Evolutionary conservation across 257 asterid genomes (phyloP).

Genomic region (Salvia miltiorrhiza): DNA sequence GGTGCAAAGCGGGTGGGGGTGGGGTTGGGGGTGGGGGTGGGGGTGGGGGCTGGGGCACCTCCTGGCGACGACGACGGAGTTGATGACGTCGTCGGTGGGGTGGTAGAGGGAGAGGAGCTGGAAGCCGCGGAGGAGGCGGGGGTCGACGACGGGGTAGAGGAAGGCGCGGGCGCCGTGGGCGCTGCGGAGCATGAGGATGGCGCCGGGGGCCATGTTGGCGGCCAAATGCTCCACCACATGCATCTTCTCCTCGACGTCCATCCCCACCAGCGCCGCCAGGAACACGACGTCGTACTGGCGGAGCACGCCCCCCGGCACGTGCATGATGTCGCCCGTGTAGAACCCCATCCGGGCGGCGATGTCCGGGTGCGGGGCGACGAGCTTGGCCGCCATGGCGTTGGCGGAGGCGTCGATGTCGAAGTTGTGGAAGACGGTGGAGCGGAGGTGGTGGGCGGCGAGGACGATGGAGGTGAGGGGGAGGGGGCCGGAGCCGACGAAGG

Average conservation of each 20-base stretch:
- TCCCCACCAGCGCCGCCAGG: constrained; percentile 87
- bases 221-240: constrained; percentile 53
- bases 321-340: constrained; percentile 53
- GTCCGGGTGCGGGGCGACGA: constrained; percentile 48
- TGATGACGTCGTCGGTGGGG: constrained; percentile 86
- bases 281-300: constrained; percentile 69
- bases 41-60: constrained; percentile 22
- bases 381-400: constrained; percentile 52
- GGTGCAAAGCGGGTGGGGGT: constrained; percentile 36
- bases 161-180: constrained; percentile 91
- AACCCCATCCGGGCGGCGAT: constrained; percentile 58
- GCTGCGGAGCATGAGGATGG: constrained; percentile 72
- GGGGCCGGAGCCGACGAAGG: constrained; percentile 88
- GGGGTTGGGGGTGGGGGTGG: constrained; percentile 9
- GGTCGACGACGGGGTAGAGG: constrained; percentile 77
- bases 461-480: constrained; percentile 89
- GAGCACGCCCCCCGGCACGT: constrained; percentile 39
- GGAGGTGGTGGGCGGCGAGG: constrained; percentile 60
- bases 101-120: constrained; percentile 72
- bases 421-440: constrained; percentile 54
- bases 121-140: constrained; percentile 60
- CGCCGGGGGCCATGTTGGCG: constrained; percentile 66
- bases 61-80: constrained; percentile 77
- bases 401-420: constrained; percentile 67
- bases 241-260: constrained; percentile 66